These are phyloP conservation scores for Saccharomycopsis phalli DNA, from an alignment of 1,139 yeast genomes.

Conservation along the genomic window DNA sequence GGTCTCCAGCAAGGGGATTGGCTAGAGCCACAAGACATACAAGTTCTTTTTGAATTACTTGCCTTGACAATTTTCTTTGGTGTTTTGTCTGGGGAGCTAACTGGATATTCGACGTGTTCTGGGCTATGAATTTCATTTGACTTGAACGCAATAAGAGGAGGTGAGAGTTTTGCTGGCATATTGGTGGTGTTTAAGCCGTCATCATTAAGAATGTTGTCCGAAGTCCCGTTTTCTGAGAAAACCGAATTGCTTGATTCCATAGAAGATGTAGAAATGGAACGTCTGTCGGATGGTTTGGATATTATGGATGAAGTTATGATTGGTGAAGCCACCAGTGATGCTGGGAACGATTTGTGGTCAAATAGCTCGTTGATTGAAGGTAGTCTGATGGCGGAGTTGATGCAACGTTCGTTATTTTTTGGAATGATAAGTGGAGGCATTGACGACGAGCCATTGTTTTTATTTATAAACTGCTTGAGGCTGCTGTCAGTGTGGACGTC, in stretches of 20 bases:
- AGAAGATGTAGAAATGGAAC: conserved; percentile 16
- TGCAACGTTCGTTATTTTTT: background rate
- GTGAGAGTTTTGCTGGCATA: conserved; percentile 2
- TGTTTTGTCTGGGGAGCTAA: conserved; percentile 24
- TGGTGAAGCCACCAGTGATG: conserved; percentile 4
- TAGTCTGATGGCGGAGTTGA: conserved; percentile 4
- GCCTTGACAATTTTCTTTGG: conserved; percentile 20
- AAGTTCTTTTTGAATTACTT: conserved; percentile 38
- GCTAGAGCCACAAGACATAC: conserved; percentile 86
- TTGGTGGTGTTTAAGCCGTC: conserved; percentile 7
- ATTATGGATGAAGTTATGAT: background rate
- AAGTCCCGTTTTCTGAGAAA: conserved; percentile 9
- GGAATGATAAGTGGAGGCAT: background rate
- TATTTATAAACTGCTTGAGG: conserved; percentile 14
- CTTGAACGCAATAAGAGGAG: conserved; percentile 16
- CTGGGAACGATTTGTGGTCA: conserved; percentile 8
- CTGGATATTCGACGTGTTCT: background rate
- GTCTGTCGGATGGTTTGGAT: conserved; percentile 4
- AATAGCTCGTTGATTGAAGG: conserved; percentile 19
- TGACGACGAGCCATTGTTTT: background rate
- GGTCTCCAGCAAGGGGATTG: conserved; percentile 99
- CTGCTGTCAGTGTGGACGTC: conserved; percentile 14
- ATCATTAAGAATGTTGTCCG: conserved; percentile 1
- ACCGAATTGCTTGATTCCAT: conserved; percentile 18
- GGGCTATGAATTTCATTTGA: background rate